Evolutionary conservation across 2,329 filamentous ascomycete species (phyloP), one percentile per base, ranked within the genome.

Genomic region (Gaeumannomyces sp.): DNA sequence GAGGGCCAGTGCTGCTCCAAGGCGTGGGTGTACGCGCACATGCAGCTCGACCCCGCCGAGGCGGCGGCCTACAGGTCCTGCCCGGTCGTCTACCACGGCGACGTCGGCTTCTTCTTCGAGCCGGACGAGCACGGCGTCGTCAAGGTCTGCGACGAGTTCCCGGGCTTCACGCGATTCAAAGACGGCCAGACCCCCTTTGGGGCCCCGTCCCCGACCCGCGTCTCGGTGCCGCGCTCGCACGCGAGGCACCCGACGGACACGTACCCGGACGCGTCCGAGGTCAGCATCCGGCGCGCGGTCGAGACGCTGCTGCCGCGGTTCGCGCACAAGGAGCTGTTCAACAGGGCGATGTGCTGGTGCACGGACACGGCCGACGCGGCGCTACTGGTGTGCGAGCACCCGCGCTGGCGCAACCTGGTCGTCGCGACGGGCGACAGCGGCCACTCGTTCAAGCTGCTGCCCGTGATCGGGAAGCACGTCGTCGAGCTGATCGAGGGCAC

Each of bases 401-500:
- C 74, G 0, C 67, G 63, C 33, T 80, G 78, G 76, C 79, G 76
- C 68, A 80, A 81, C 64, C 75, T 87, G 2, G 72, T 88, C 2
- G 70, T 86, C 0, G 67, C 83, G 0, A 80, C 82, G 0, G 85
- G 85, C 0, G 85, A 88, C 69, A 88, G 84, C 1, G 85, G 85
- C 0, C 85, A 88, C 69, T 83, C 81, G 0, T 87, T 87, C 72
- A 87, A 88, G 73, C 85, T 87, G 82, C 78, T 88, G 29, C 29
- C 29, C 6, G 6, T 29, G 3, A 29, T 29, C 6, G 29, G 29
- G 3, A 29, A 29, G 29, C 29, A 29, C 29, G 29, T 29, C 29
- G 29, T 29, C 29, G 29, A 29, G 29, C 29, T 29, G 29, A 29
- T 29, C 3, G 29, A 29, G 29, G 29, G 29, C 6, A 29, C 29